phyloP scores from a whole-genome alignment of 2,329 filamentous ascomycete species.

The Hymenoscyphus linearis region DNA sequence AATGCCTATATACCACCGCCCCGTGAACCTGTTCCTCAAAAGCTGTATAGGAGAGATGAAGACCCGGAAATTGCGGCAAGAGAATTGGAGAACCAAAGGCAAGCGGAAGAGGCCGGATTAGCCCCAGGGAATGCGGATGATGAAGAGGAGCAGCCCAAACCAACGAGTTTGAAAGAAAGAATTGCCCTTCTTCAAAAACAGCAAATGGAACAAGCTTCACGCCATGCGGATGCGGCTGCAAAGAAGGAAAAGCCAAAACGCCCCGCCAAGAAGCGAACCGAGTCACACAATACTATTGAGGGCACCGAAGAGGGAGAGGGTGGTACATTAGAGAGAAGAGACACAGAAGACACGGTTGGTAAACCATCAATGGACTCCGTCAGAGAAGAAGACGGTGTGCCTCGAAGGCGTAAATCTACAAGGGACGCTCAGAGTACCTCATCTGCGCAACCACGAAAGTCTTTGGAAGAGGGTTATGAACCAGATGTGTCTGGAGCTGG shows the following conservation, averaged over 20 bases:
- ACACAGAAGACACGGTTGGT: conserved; percentile 42
- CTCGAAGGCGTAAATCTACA: conserved; percentile 49
- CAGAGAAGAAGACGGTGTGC: conserved; percentile 37
- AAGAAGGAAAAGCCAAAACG: conserved; percentile 89
- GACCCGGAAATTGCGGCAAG: conserved; percentile 67
- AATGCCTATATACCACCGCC: conserved; percentile 81
- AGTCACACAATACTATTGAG: conserved; percentile 40
- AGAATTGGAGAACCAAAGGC: conserved; percentile 60
- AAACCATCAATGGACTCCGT: conserved; percentile 47
- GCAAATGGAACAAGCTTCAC: conserved; percentile 80
- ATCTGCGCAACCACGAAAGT: conserved; percentile 32
- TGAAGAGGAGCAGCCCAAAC: conserved; percentile 80
- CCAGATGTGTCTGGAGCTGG: conserved; percentile 61
- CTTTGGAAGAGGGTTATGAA: conserved; percentile 55
- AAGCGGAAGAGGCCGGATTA: conserved; percentile 64
- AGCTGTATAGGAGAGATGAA: conserved; percentile 80
- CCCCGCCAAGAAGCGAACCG: conserved; percentile 60
- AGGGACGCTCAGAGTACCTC: conserved; percentile 35
- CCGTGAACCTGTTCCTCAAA: conserved; percentile 64
- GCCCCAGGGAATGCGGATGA: conserved; percentile 41
- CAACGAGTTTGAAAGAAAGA: conserved; percentile 87
- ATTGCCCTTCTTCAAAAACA: conserved; percentile 93
- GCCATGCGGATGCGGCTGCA: conserved; percentile 69
- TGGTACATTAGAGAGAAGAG: conserved; percentile 40
- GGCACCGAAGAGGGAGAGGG: conserved; percentile 33